These are phyloP conservation scores for Hippophae rhamnoides DNA, from an alignment of 306 rosid genomes.

Conservation along the genomic window DNA sequence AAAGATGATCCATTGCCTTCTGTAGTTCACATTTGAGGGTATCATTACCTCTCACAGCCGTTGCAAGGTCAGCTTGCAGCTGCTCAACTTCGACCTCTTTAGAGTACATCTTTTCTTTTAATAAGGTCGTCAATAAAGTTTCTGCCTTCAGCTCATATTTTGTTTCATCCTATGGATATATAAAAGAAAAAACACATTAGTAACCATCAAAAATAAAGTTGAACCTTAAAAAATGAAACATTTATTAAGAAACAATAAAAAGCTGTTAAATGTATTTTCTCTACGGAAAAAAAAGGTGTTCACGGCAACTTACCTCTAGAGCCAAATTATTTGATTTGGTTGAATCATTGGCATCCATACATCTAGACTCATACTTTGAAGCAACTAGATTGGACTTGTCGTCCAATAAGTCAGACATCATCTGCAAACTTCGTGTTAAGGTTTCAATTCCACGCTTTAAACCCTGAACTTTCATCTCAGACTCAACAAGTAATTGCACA, in stretches of 20 bases:
- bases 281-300: too few relatives aligned
- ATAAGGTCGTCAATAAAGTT: slow-evolving; percentile 57
- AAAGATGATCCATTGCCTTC: slow-evolving; percentile 61
- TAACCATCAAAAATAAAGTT: not conserved
- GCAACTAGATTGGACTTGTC: slow-evolving; percentile 52
- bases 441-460: slow-evolving; percentile 60
- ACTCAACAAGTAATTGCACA: slow-evolving; percentile 61
- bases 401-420: slow-evolving; percentile 50
- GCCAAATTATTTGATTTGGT: slow-evolving; percentile 38
- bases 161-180: slow-evolving; percentile 35
- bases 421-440: slow-evolving; percentile 75
- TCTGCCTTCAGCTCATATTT: slow-evolving; percentile 77
- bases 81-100: slow-evolving; percentile 84
- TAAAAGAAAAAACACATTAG: not conserved
- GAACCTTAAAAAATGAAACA: not conserved
- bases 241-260: not conserved
- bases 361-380: slow-evolving; percentile 29
- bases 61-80: slow-evolving; percentile 80
- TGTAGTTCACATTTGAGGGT: slow-evolving; percentile 70
- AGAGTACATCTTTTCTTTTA: slow-evolving; percentile 71
- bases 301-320: slow-evolving; percentile 47
- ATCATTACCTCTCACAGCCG: slow-evolving; percentile 87
- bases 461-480: slow-evolving; percentile 66
- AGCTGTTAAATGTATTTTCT: too few relatives aligned
- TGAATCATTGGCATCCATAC: slow-evolving; percentile 30